Percentiles rank a stretch among this genome's conserved stretches.
phyloP scores from a whole-genome alignment of 2,329 filamentous ascomycete species.

The Fulvia fulva region DNA sequence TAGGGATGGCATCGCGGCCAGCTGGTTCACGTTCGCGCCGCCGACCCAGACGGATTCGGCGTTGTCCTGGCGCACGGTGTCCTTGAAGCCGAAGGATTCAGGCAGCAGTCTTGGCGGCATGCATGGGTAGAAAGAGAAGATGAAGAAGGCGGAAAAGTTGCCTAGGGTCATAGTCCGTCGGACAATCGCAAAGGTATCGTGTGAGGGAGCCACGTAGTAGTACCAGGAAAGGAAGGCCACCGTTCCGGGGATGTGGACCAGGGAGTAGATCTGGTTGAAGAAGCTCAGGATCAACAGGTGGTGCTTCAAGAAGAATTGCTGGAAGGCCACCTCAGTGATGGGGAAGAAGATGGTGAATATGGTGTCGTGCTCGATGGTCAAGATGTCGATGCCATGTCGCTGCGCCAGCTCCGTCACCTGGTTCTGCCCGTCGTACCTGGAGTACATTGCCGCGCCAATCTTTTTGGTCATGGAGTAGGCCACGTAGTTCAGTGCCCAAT shows the following conservation, averaged over 20 bases:
- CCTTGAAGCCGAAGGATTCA: constrained; percentile 43
- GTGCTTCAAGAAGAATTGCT: constrained; percentile 55
- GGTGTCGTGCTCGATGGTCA: constrained; percentile 53
- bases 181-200: constrained; percentile 42
- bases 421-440: constrained; percentile 34
- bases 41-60: constrained; percentile 46
- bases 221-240: constrained; percentile 45
- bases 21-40: constrained; percentile 45
- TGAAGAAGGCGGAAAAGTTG: constrained; percentile 52
- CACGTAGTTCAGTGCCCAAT: constrained; percentile 63
- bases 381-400: constrained; percentile 52
- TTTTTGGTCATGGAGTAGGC: constrained; percentile 57
- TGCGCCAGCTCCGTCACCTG: constrained; percentile 55
- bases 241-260: constrained; percentile 56
- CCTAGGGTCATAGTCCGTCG: constrained; percentile 48
- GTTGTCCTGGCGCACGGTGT: constrained; percentile 46
- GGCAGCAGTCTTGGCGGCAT: constrained; percentile 51
- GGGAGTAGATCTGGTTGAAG: constrained; percentile 56
- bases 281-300: constrained; percentile 53
- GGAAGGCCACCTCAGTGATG: constrained; percentile 50
- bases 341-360: constrained; percentile 52
- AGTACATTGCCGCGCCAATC: constrained; percentile 23
- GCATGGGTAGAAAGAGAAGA: constrained; percentile 52
- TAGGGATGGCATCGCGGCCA: constrained; percentile 49
- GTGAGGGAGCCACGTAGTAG: constrained; percentile 55